Evolutionary conservation across 352 stramenopile species (phyloP), one percentile per base, ranked within the genome.

Genomic region (Thraustotheca clavata): DNA sequence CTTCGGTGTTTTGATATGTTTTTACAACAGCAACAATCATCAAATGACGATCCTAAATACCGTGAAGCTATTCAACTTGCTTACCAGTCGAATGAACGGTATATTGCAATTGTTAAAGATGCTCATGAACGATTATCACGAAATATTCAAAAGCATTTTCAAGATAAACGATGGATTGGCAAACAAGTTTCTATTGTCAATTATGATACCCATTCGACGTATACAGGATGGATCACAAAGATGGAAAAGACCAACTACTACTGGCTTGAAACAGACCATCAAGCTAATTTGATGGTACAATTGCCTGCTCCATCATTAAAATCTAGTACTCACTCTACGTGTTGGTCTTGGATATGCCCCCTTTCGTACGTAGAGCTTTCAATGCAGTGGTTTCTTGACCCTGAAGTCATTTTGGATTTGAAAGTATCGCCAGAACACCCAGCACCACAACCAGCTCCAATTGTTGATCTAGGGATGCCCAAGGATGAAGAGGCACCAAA

Each of bases 321-420:
- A 39, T 34, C n/a, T 39, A 18, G 41, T 46, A 36, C n/a, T 32
- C 33, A 18, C n/a, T 52, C 39, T 31, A 55, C 39, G 31, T 40
- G 41, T 20, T 52, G 43, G 43, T 35, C 43, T 24, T 52, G 43
- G 43, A 9, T 20, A 11, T 52, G 43, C 43, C 43, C 12, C 3
- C 43, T 52, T 7, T 52, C 33, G 6, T 65, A 55, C 39, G 14
- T 33, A 12, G 57, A 65, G 5, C 41, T 65, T 18, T 65, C 57
- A 1, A 65, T 65, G 57, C 57, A 65, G 33, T 65, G 57, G 57
- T 65, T 33, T 31, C 6, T 43, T 7, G 57, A 65, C 29, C 27
- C 57, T 11, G 38, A 65, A 22, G 57, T 46, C 2, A 32, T 65
- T 1, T 34, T 65, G 9, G 9, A 52, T 14, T 31, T 52, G 3